Conservation (phyloP, 768 basidiomycete species). For the Lepiota venenata region DNA sequence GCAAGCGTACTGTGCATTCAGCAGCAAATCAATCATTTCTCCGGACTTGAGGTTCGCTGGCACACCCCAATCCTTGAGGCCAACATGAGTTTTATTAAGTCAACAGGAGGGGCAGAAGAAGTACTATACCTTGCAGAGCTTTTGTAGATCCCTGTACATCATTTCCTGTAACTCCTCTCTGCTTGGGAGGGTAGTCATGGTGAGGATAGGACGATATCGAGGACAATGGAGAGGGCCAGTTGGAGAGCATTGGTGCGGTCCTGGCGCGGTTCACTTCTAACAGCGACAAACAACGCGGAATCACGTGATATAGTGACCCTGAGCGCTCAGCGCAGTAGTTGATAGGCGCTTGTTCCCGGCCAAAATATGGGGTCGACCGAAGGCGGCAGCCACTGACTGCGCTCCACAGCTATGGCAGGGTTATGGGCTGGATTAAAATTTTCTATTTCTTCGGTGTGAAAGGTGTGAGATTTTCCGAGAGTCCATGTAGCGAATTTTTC, state of each 20-base stretch:
- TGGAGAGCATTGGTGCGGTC: conserved; percentile 15
- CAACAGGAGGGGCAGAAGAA: not conserved
- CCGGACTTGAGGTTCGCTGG: conserved; percentile 83
- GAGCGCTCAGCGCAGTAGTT: too few relatives aligned
- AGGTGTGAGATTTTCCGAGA: too few relatives aligned
- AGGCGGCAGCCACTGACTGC: too few relatives aligned
- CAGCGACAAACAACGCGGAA: conserved; percentile 51
- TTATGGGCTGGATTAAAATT: too few relatives aligned
- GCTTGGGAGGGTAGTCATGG: conserved; percentile 40
- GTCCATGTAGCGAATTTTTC: too few relatives aligned
- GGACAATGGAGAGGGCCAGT: conserved; percentile 13
- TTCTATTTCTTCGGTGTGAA: too few relatives aligned
- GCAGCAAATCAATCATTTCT: conserved; percentile 69
- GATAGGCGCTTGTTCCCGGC: too few relatives aligned
- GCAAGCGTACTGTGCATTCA: conserved; percentile 48
- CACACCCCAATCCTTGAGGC: conserved; percentile 66
- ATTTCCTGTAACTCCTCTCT: conserved; percentile 40
- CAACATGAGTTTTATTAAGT: conserved; percentile 13
- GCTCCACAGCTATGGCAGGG: too few relatives aligned
- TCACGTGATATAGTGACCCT: conserved; percentile 24
- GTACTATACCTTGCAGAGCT: conserved; percentile 63
- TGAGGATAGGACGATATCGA: conserved; percentile 12
- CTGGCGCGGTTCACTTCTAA: conserved; percentile 45
- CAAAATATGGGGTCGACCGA: too few relatives aligned
- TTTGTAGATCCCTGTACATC: conserved; percentile 48